Evolutionary conservation across 2,329 filamentous ascomycete species (phyloP).

Genomic region (Sporothrix globosa): DNA sequence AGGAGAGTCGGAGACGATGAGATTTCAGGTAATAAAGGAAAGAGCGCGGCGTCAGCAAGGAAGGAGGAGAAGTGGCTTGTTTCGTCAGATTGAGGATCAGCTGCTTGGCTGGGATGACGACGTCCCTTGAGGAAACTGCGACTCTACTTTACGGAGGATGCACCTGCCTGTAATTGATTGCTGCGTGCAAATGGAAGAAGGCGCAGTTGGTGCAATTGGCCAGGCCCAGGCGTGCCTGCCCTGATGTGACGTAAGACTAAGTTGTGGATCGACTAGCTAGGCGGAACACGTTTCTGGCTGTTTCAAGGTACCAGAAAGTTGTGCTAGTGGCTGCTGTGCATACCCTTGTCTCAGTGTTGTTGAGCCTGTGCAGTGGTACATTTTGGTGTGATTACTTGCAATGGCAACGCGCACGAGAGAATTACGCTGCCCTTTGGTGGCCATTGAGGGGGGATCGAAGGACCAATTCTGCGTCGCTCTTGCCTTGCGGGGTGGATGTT

Average conservation of each 20-base stretch:
- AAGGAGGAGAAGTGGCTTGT: conserved; percentile 16
- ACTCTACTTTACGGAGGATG: conserved; percentile 25
- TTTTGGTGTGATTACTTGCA: background rate
- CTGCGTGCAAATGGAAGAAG: conserved; percentile 11
- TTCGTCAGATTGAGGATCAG: conserved; percentile 19
- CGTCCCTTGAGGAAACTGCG: conserved; percentile 20
- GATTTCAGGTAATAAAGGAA: background rate
- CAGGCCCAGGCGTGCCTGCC: background rate
- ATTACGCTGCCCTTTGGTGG: background rate
- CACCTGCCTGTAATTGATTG: conserved; percentile 16
- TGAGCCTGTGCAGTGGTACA: background rate
- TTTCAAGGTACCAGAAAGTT: conserved; percentile 17
- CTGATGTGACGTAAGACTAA: conserved; percentile 24
- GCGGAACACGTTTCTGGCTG: conserved; percentile 20
- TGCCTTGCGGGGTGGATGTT: background rate
- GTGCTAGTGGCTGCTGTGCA: background rate
- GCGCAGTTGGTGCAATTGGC: background rate
- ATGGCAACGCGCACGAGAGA: conserved; percentile 1
- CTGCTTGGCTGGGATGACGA: conserved; percentile 26
- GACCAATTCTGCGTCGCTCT: conserved; percentile 1
- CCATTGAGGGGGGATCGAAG: conserved; percentile 2
- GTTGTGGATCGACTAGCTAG: conserved; percentile 15
- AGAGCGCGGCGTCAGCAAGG: background rate
- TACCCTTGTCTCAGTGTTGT: background rate
- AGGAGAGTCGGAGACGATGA: background rate